A percentile compares a stretch with the other conserved stretches of the same genome.
Conservation (phyloP, 306 rosid genomes). For the Lathyrus tuberosus region DNA sequence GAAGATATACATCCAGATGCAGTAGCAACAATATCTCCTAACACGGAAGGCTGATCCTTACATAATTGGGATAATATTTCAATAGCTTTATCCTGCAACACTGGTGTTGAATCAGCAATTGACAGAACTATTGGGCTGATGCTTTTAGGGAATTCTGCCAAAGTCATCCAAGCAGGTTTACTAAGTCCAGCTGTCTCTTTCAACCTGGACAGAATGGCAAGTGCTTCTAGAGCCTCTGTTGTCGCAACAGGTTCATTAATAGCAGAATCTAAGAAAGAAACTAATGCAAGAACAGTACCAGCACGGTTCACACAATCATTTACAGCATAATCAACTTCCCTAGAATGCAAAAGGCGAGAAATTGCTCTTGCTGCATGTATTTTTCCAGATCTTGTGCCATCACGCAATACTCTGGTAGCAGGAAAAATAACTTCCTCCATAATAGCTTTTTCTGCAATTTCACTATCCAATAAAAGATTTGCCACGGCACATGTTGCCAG, state of each 20-base stretch:
- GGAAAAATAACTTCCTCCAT: slow-evolving; percentile 84
- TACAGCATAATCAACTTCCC: slow-evolving; percentile 63
- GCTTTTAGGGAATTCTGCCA: slow-evolving; percentile 86
- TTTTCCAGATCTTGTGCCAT: slow-evolving; percentile 84
- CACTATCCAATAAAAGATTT: slow-evolving; percentile 85
- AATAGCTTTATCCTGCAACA: slow-evolving; percentile 89
- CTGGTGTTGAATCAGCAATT: slow-evolving; percentile 69
- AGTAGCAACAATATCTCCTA: slow-evolving; percentile 69
- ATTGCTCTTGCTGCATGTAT: slow-evolving; percentile 92
- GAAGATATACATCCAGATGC: slow-evolving; percentile 77
- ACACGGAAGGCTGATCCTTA: slow-evolving; percentile 75
- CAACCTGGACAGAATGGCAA: slow-evolving; percentile 84
- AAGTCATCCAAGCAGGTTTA: slow-evolving; percentile 93
- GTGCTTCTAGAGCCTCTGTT: slow-evolving; percentile 90
- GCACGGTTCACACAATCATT: slow-evolving; percentile 86
- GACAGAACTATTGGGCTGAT: slow-evolving; percentile 84
- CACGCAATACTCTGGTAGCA: slow-evolving; percentile 85
- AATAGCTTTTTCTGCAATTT: slow-evolving; percentile 80
- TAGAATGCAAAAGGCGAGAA: slow-evolving; percentile 85
- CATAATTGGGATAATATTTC: slow-evolving; percentile 88
- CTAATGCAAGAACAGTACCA: slow-evolving; percentile 94
- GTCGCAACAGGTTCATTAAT: slow-evolving; percentile 60
- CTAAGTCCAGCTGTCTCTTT: slow-evolving; percentile 50
- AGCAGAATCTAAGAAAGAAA: slow-evolving; percentile 81
- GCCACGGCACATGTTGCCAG: slow-evolving; percentile 93